phyloP scores from a whole-genome alignment of 257 asterid genomes.

The Solanum pimpinellifolium region DNA sequence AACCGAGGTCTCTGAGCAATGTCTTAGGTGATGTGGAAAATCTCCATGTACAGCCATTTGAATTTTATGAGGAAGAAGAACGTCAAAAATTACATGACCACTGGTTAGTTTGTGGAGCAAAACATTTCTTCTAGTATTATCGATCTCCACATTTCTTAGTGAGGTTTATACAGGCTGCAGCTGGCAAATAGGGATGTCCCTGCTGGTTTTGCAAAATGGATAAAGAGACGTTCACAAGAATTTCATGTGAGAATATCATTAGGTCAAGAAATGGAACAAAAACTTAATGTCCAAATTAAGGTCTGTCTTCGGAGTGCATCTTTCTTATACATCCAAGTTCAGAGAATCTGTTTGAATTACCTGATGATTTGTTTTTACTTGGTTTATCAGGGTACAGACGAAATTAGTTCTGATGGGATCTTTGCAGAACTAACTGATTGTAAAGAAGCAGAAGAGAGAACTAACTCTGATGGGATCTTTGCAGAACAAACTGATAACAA shows the following conservation, averaged over 20 bases:
- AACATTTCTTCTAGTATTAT: constrained; percentile 1
- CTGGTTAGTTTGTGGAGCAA: constrained; percentile 48
- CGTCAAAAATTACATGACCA: constrained; percentile 58
- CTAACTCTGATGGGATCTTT: constrained; percentile 15
- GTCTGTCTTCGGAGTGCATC: constrained; percentile 16
- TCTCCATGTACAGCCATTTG: constrained; percentile 77
- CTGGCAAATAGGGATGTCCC: constrained; percentile 59
- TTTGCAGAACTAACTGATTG: constrained; percentile 24
- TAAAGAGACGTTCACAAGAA: constrained; percentile 33
- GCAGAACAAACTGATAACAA: constrained; percentile 22
- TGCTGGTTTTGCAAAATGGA: constrained; percentile 47
- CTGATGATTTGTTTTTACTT: constrained; percentile 10
- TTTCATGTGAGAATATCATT: constrained; percentile 29
- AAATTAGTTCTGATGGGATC: constrained; percentile 16
- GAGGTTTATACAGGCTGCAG: constrained; percentile 44
- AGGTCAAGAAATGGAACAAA: constrained; percentile 53
- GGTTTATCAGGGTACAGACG: constrained; percentile 35
- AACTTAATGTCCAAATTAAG: constrained; percentile 27
- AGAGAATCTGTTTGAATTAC: background rate
- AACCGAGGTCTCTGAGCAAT: constrained; percentile 54
- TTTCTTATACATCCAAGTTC: background rate
- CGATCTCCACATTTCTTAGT: background rate
- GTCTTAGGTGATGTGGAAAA: constrained; percentile 67
- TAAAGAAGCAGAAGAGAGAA: constrained; percentile 16
- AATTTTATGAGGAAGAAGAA: constrained; percentile 91